These are phyloP conservation scores for Aspergillus homomorphus DNA, from an alignment of 495 filamentous ascomycete species.

Conservation along the genomic window DNA sequence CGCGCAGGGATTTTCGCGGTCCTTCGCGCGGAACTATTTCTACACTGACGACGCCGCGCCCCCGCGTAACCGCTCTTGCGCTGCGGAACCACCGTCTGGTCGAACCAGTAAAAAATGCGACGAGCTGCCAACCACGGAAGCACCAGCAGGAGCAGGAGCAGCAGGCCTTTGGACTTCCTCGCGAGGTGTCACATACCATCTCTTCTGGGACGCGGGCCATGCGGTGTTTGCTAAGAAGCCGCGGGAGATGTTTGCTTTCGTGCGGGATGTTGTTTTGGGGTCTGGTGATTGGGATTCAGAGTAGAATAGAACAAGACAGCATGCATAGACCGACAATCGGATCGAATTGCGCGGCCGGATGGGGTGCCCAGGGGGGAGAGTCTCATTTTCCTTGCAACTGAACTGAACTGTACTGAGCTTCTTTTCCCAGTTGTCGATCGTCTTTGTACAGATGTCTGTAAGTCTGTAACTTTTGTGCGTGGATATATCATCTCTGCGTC, in stretches of 20 bases:
- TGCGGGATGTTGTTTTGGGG: slow-evolving; percentile 36
- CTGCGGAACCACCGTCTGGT: too few relatives aligned
- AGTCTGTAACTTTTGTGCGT: too few relatives aligned
- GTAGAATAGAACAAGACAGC: too few relatives aligned
- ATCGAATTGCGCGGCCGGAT: too few relatives aligned
- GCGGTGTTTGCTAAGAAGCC: slow-evolving; percentile 35
- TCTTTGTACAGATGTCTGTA: too few relatives aligned
- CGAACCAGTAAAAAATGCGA: too few relatives aligned
- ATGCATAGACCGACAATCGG: too few relatives aligned
- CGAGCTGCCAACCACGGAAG: background rate
- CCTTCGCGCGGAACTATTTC: slow-evolving; percentile 18
- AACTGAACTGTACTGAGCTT: too few relatives aligned
- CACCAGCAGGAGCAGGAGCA: background rate
- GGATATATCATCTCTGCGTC: too few relatives aligned
- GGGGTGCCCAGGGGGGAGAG: too few relatives aligned
- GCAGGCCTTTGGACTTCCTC: slow-evolving; percentile 32
- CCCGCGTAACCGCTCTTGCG: background rate
- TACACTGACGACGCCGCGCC: slow-evolving; percentile 28
- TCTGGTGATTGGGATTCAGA: background rate
- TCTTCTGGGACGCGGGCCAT: slow-evolving; percentile 35
- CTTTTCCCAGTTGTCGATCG: too few relatives aligned
- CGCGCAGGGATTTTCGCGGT: slow-evolving; percentile 28
- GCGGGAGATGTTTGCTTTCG: slow-evolving; percentile 39
- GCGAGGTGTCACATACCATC: slow-evolving; percentile 36
- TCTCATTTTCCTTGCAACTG: too few relatives aligned